phyloP scores from a whole-genome alignment of 139 green algal genomes.

The Eudorina sp. region DNA sequence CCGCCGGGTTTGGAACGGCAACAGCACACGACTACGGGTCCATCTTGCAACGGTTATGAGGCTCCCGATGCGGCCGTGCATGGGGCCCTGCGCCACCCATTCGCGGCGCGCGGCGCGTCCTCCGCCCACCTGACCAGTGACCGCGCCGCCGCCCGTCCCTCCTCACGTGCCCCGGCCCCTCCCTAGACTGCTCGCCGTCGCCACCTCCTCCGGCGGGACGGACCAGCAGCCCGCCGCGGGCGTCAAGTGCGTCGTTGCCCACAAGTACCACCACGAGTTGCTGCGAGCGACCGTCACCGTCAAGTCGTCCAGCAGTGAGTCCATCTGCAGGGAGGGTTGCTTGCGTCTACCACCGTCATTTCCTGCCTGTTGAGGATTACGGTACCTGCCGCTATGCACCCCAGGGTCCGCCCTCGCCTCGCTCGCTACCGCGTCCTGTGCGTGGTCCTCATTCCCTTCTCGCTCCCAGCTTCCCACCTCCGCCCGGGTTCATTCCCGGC shows the following conservation, averaged over 20 bases:
- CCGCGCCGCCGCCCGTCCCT: not conserved
- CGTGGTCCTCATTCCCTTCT: not conserved
- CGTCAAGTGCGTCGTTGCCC: not conserved
- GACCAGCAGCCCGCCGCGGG: not conserved
- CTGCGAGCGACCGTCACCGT: not conserved
- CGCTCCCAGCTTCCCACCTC: too few species aligned
- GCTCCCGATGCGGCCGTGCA: too few species aligned
- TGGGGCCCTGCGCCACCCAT: too few species aligned
- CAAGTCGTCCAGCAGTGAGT: not conserved
- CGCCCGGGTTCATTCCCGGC: not conserved
- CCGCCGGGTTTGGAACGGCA: too few species aligned
- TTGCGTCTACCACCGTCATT: too few species aligned
- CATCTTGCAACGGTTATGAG: too few species aligned
- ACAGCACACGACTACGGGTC: too few species aligned
- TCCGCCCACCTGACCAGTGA: too few species aligned
- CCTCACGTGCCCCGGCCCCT: not conserved
- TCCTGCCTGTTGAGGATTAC: not conserved
- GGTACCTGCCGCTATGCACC: not conserved
- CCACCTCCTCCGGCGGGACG: not conserved
- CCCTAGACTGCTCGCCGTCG: not conserved
- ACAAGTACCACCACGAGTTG: slow-evolving; percentile 2
- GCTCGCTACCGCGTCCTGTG: not conserved
- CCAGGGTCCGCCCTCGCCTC: not conserved
- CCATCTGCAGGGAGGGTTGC: too few species aligned
- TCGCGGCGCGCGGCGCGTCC: too few species aligned